Base-by-base conservation (phyloP, 208 protist species). In the Trypanosoma lewisi region DNA sequence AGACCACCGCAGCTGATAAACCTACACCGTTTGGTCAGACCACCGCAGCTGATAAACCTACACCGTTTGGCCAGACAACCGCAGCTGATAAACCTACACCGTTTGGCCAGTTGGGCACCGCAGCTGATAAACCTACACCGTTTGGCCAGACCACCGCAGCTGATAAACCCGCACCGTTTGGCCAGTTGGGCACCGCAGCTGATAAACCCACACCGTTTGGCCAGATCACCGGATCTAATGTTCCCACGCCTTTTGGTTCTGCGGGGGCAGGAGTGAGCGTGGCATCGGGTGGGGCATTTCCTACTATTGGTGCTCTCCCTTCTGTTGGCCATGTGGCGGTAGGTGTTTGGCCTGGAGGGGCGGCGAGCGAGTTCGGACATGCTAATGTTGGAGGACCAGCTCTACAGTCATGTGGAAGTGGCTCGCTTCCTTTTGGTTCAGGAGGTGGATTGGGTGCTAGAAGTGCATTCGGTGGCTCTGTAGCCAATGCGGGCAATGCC, bases 381-480 rank as follows among this genome's bases (percentile, higher is more conserved):
- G n/a, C n/a, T n/a, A n/a, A n/a, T n/a, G n/a, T n/a, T n/a, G n/a
- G n/a, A n/a, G n/a, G n/a, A n/a, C n/a, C n/a, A n/a, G n/a, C n/a
- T n/a, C n/a, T n/a, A n/a, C n/a, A n/a, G n/a, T n/a, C n/a, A n/a
- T n/a, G n/a, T n/a, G n/a, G n/a, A n/a, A n/a, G n/a, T n/a, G n/a
- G n/a, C n/a, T n/a, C n/a, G n/a, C n/a, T n/a, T n/a, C n/a, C n/a
- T n/a, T n/a, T n/a, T n/a, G n/a, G n/a, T n/a, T n/a, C 16, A 23
- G 64, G 37, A 4, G 23, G 31, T 7, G 33, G 42, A 27, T 65
- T 58, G 48, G 62, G 36, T 2, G 33, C 14, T 17, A 23, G 51
- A 45, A 61, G 49, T 74, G 58, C 52, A 21, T 75, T 75, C 59
- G 61, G 61, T 59, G 5, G 14, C 1, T 0, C 16, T 23, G 4